These are phyloP conservation scores for Apophysomyces trapeziformis DNA, from an alignment of 371 early-diverging fungal species.

Conservation along the genomic window DNA sequence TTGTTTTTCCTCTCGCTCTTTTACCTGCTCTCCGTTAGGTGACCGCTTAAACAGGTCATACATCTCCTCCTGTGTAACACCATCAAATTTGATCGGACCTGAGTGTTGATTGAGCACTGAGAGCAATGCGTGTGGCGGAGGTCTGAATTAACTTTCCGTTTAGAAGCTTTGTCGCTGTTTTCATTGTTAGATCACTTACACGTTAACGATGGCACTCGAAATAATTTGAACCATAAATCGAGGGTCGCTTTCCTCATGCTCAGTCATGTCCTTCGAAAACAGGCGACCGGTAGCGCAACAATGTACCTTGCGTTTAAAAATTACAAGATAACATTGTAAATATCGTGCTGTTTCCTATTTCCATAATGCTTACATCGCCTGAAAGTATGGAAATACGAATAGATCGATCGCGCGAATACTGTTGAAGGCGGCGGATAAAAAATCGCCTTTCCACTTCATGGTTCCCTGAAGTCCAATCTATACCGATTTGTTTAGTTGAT, in stretches of 20 bases:
- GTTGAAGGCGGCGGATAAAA: conserved; percentile 70
- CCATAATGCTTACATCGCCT: conserved; percentile 69
- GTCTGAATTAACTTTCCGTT: conserved; percentile 3
- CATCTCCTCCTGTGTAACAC: conserved; percentile 40
- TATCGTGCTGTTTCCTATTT: background rate
- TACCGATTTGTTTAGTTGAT: conserved; percentile 10
- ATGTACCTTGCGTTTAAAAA: conserved; percentile 42
- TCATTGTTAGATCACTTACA: conserved; percentile 10
- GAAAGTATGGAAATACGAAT: conserved; percentile 78
- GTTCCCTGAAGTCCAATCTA: conserved; percentile 67
- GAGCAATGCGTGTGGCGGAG: conserved; percentile 40
- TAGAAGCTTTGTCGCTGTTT: background rate
- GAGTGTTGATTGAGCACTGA: conserved; percentile 32
- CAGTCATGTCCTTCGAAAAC: conserved; percentile 53
- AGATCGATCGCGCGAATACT: conserved; percentile 62
- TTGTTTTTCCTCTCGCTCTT: conserved; percentile 19
- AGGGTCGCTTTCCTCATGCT: conserved; percentile 59
- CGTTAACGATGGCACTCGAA: conserved; percentile 75
- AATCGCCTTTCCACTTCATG: conserved; percentile 73
- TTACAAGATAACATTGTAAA: background rate
- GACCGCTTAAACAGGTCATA: conserved; percentile 34
- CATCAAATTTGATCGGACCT: conserved; percentile 28
- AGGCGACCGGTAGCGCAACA: conserved; percentile 74
- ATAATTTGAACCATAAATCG: conserved; percentile 74
- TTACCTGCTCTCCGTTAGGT: conserved; percentile 36